These are phyloP conservation scores for Dryadomyces quercivorus DNA, from an alignment of 2,329 filamentous ascomycete species.

Conservation along the genomic window DNA sequence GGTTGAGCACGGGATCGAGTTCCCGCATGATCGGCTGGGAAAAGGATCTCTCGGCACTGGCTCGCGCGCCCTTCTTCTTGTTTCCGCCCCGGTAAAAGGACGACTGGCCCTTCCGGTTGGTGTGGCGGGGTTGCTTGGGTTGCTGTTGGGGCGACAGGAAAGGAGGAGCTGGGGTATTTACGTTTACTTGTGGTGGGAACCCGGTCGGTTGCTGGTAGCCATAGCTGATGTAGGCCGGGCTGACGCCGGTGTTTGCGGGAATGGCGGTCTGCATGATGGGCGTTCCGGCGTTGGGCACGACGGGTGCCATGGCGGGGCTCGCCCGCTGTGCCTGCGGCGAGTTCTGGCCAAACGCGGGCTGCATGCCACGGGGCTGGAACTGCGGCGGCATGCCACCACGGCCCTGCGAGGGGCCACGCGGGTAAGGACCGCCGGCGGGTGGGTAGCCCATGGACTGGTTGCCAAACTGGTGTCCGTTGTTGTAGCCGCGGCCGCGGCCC, in stretches of 20 bases:
- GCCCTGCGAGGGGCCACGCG: slow-evolving; percentile 30
- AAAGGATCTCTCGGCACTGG: slow-evolving; percentile 31
- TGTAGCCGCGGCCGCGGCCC: slow-evolving; percentile 36
- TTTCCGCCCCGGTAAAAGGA: slow-evolving; percentile 25
- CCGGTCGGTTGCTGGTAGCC: slow-evolving; percentile 5
- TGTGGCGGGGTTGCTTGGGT: neutral
- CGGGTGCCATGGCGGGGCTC: slow-evolving; percentile 54
- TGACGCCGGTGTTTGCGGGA: slow-evolving; percentile 38
- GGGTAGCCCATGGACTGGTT: slow-evolving; percentile 31
- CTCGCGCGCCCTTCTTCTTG: slow-evolving; percentile 31
- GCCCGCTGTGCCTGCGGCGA: slow-evolving; percentile 52
- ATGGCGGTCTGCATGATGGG: slow-evolving; percentile 57
- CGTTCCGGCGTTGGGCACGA: slow-evolving; percentile 47
- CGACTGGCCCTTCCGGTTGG: slow-evolving; percentile 22
- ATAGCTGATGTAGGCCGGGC: slow-evolving; percentile 26
- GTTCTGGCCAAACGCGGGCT: slow-evolving; percentile 30
- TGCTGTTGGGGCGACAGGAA: neutral
- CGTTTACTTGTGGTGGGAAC: slow-evolving; percentile 10
- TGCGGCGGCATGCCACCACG: slow-evolving; percentile 34
- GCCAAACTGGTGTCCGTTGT: slow-evolving; percentile 32
- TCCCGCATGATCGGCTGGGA: slow-evolving; percentile 25
- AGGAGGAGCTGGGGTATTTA: slow-evolving; percentile 9
- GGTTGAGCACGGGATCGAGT: slow-evolving; percentile 19
- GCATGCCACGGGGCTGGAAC: slow-evolving; percentile 33
- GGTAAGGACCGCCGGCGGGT: slow-evolving; percentile 23